Evolutionary conservation across 371 early-diverging fungal genomes (phyloP).

Genomic region (Quaeritorhiza haematococci): DNA sequence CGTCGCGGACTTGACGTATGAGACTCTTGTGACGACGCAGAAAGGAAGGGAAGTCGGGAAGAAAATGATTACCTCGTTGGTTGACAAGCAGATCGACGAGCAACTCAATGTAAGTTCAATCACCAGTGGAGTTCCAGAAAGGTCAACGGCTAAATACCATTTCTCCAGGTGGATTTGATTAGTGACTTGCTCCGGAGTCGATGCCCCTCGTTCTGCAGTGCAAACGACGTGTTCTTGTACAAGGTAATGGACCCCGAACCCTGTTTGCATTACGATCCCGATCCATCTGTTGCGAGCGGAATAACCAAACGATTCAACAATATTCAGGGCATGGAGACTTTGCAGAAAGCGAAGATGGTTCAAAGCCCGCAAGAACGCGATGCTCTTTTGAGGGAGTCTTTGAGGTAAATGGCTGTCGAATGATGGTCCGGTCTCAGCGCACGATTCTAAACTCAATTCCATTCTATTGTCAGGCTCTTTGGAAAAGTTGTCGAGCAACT

Average conservation of each 20-base stretch:
- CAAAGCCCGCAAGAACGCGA: slow-evolving; percentile 34
- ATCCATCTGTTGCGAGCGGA: too few relatives aligned
- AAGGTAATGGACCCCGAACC: slow-evolving; percentile 65
- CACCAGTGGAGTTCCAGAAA: not conserved
- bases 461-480: slow-evolving; percentile 25
- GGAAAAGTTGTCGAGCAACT: slow-evolving; percentile 48
- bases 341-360: slow-evolving; percentile 23
- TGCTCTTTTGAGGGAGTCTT: slow-evolving; percentile 50
- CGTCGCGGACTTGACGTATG: slow-evolving; percentile 41
- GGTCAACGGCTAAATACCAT: not conserved
- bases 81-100: slow-evolving; percentile 61
- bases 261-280: too few relatives aligned
- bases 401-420: slow-evolving; percentile 37
- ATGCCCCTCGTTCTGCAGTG: slow-evolving; percentile 70
- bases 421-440: too few relatives aligned
- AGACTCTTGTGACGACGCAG: slow-evolving; percentile 52
- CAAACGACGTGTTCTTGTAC: slow-evolving; percentile 69
- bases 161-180: slow-evolving; percentile 22
- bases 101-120: slow-evolving; percentile 42
- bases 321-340: slow-evolving; percentile 30
- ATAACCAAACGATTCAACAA: too few relatives aligned
- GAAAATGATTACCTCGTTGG: slow-evolving; percentile 64
- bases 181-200: slow-evolving; percentile 52
- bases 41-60: slow-evolving; percentile 60
- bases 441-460: too few relatives aligned